phyloP scores from a whole-genome alignment of 108 stramenopile genomes.

The Cyclotella kingstonii region DNA sequence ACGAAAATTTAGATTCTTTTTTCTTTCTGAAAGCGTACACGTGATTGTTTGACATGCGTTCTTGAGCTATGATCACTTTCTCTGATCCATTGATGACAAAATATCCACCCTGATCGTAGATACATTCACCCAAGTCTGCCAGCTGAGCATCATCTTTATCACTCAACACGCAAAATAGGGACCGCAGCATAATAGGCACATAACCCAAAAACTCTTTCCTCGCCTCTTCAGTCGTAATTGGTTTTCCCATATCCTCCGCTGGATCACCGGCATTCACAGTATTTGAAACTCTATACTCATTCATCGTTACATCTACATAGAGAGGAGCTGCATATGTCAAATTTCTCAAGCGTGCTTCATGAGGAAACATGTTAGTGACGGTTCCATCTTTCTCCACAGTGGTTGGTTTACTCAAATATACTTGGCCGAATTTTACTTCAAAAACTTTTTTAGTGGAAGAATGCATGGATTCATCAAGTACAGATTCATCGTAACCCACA shows the following conservation, averaged over 20 bases:
- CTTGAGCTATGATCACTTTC: constrained; percentile 99
- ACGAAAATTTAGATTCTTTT: constrained; percentile 92
- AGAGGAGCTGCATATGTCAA: constrained; percentile 96
- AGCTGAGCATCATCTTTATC: constrained; percentile 95
- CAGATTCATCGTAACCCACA: constrained; percentile 80
- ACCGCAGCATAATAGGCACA: constrained; percentile 98
- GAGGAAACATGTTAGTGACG: constrained; percentile 95
- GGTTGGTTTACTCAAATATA: constrained; percentile 91
- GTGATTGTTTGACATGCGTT: constrained; percentile 98
- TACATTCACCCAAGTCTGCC: constrained; percentile 97
- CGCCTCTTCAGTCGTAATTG: constrained; percentile 73
- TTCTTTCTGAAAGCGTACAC: constrained; percentile 98
- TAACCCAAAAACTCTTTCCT: constrained; percentile 93
- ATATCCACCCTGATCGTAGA: constrained; percentile 99
- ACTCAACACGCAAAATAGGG: constrained; percentile 90
- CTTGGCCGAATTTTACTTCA: constrained; percentile 95
- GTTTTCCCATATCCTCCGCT: constrained; percentile 77
- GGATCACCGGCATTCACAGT: constrained; percentile 81
- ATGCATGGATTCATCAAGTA: constrained; percentile 52
- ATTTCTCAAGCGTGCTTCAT: constrained; percentile 96
- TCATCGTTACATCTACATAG: constrained; percentile 90
- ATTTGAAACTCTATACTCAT: constrained; percentile 69
- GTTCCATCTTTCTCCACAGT: constrained; percentile 90
- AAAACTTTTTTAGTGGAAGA: constrained; percentile 67
- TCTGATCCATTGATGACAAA: constrained; percentile 99